phyloP scores from a whole-genome alignment of 768 basidiomycete genomes.

The Xerocomus potaroensis region DNA sequence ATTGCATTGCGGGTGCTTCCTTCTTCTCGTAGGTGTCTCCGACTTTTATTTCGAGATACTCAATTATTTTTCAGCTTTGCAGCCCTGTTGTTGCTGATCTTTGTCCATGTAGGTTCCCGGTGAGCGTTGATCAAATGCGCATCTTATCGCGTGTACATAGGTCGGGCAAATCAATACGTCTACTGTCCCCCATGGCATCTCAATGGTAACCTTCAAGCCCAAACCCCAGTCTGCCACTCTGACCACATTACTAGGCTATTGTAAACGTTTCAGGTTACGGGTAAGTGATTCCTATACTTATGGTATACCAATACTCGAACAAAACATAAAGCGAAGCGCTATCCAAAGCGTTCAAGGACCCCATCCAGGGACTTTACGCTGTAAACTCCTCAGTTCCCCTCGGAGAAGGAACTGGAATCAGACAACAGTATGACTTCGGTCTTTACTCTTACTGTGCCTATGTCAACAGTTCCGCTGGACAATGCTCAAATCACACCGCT shows the following conservation, averaged over 20 bases:
- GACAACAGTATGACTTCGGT: constrained; percentile 74
- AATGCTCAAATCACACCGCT: constrained; percentile 57
- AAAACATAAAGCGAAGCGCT: constrained; percentile 44
- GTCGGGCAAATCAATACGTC: constrained; percentile 82
- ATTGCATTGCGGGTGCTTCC: constrained; percentile 70
- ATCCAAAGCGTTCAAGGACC: constrained; percentile 46
- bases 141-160: constrained; percentile 37
- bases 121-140: constrained; percentile 9
- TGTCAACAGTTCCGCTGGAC: constrained; percentile 53
- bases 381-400: constrained; percentile 61
- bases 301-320: neutral
- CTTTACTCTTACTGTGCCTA: constrained; percentile 79
- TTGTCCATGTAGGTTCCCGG: constrained; percentile 64
- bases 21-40: constrained; percentile 57
- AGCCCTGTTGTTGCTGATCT: constrained; percentile 62
- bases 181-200: constrained; percentile 62
- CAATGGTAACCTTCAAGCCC: constrained; percentile 51
- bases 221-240: constrained; percentile 6
- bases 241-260: constrained; percentile 44
- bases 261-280: constrained; percentile 70
- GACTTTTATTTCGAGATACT: constrained; percentile 6
- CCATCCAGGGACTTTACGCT: constrained; percentile 63
- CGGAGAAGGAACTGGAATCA: constrained; percentile 50
- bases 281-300: constrained; percentile 36
- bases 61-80: constrained; percentile 19